These are phyloP conservation scores for Trichoderma sp. DNA, from an alignment of 2,329 filamentous ascomycete species.

Conservation along the genomic window DNA sequence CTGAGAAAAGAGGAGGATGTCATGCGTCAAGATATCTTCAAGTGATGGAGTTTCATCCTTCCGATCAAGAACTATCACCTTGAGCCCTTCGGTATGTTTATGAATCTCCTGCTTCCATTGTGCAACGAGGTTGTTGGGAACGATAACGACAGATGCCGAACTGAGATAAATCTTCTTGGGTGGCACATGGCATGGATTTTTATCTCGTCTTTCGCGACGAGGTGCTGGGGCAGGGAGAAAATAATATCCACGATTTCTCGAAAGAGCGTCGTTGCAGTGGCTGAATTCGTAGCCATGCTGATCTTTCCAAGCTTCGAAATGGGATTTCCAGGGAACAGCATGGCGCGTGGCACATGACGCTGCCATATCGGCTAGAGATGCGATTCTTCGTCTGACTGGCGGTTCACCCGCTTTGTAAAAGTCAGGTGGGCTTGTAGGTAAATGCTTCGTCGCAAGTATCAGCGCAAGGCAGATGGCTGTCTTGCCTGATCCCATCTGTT, in stretches of 20 bases:
- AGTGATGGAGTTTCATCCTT: constrained; percentile 54
- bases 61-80: constrained; percentile 60
- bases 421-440: constrained; percentile 64
- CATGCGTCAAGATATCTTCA: constrained; percentile 60
- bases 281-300: constrained; percentile 48
- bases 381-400: constrained; percentile 46
- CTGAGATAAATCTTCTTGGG: constrained; percentile 60
- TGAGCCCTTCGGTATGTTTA: constrained; percentile 69
- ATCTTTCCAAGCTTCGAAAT: constrained; percentile 52
- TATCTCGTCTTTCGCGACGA: constrained; percentile 25
- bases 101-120: constrained; percentile 82
- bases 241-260: constrained; percentile 58
- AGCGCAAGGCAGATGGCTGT: constrained; percentile 80
- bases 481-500: constrained; percentile 82
- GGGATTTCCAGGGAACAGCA: constrained; percentile 66
- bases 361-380: constrained; percentile 70
- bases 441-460: constrained; percentile 70
- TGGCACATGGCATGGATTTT: constrained; percentile 23
- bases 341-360: constrained; percentile 64
- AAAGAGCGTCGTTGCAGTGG: constrained; percentile 54
- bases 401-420: constrained; percentile 47
- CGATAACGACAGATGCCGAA: constrained; percentile 70
- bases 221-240: constrained; percentile 46
- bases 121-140: constrained; percentile 75
- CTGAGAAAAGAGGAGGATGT: constrained; percentile 76